Percentiles rank a stretch among this genome's conserved stretches.
phyloP scores from a whole-genome alignment of 352 stramenopile species.

The Pythium sukuiense region DNA sequence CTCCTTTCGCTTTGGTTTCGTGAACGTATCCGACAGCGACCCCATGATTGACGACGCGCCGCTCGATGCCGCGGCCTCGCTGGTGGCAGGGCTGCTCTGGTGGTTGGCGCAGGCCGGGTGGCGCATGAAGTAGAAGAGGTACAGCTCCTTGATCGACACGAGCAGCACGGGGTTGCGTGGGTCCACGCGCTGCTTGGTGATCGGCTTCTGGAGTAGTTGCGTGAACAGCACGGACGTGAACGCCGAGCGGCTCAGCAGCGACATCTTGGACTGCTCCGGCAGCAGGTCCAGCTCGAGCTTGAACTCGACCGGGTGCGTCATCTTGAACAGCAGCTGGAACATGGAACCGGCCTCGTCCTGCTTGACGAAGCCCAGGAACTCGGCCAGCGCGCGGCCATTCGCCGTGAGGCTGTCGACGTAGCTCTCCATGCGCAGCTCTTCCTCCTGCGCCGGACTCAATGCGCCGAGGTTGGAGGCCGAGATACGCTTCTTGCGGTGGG shows the following conservation, averaged over 20 bases:
- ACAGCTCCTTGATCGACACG: conserved; percentile 84
- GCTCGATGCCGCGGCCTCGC: conserved; percentile 12
- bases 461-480: conserved; percentile 37
- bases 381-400: conserved; percentile 54
- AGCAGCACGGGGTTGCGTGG: conserved; percentile 74
- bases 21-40: conserved; percentile 53
- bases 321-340: conserved; percentile 80
- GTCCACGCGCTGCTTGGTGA: conserved; percentile 77
- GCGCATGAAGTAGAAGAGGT: conserved; percentile 83
- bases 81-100: conserved; percentile 38
- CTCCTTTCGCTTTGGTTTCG: conserved; percentile 40
- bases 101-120: conserved; percentile 75
- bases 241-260: conserved; percentile 64
- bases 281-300: conserved; percentile 79
- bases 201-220: conserved; percentile 79
- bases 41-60: conserved; percentile 38
- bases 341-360: conserved; percentile 72
- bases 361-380: conserved; percentile 56
- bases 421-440: conserved; percentile 49
- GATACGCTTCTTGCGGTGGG: conserved; percentile 45
- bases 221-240: conserved; percentile 75
- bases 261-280: conserved; percentile 79
- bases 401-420: conserved; percentile 48
- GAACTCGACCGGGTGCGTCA: conserved; percentile 77
- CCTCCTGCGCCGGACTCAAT: conserved; percentile 36